Conservation (phyloP, 306 rosid species). For the Vachellia collinsii region DNA sequence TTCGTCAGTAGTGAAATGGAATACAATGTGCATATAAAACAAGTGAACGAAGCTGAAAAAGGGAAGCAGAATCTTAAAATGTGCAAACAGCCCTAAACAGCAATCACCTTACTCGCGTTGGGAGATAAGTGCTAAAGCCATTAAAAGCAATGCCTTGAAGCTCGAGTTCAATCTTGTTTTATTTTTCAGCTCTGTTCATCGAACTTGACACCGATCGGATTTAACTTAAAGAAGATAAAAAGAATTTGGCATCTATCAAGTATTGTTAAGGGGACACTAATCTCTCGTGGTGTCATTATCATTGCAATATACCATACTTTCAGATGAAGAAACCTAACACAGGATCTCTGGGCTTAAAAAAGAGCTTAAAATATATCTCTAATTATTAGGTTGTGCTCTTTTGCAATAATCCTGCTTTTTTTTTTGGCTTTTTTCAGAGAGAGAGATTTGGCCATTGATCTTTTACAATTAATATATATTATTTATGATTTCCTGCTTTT, state of each 20-base stretch:
- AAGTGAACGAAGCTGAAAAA: too few relatives aligned
- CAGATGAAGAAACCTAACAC: conserved; percentile 4
- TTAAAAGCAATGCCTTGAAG: background rate
- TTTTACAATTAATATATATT: background rate
- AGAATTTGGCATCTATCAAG: background rate
- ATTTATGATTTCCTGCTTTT: background rate
- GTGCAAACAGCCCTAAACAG: background rate
- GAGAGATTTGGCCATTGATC: background rate
- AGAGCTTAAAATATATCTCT: background rate
- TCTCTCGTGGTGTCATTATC: background rate
- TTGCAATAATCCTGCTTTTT: background rate
- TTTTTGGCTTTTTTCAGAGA: background rate
- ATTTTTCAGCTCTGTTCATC: background rate
- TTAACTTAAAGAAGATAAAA: background rate
- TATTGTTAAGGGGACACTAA: background rate
- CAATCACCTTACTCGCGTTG: background rate
- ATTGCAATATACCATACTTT: conserved; percentile 19
- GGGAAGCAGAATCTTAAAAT: background rate
- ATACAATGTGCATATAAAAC: too few relatives aligned
- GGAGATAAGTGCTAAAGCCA: background rate
- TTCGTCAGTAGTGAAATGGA: too few relatives aligned
- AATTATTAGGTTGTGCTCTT: background rate
- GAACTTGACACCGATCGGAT: background rate
- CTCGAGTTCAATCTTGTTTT: background rate
- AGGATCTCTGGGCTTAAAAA: background rate